A percentile compares a stretch with the other conserved stretches of the same genome.
Evolutionary conservation across 1,284 basidiomycete genomes (phyloP).

Genomic region (Heliocybe sulcata): DNA sequence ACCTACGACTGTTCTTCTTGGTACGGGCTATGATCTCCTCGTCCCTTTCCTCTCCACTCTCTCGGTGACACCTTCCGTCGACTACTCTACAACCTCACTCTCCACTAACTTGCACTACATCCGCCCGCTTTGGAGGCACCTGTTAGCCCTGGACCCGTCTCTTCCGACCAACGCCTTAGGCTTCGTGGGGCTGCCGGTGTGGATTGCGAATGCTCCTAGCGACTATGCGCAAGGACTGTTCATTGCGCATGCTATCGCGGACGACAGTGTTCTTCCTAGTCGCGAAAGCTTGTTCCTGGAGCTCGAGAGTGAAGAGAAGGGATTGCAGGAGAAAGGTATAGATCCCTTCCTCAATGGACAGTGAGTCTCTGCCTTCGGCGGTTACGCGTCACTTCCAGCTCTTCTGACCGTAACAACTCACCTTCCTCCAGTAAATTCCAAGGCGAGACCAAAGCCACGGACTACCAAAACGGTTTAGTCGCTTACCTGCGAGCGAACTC

Average conservation of each 20-base stretch:
- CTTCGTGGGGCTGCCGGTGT: slow-evolving; percentile 42
- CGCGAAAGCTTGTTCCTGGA: slow-evolving; percentile 31
- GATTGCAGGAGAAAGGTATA: slow-evolving; percentile 27
- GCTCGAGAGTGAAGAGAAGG: slow-evolving; percentile 31
- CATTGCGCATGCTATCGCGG: slow-evolving; percentile 34
- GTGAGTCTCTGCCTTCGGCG: slow-evolving; percentile 32
- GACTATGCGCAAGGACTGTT: slow-evolving; percentile 44
- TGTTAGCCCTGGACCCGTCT: slow-evolving; percentile 38
- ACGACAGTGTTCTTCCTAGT: slow-evolving; percentile 31
- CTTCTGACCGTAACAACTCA: neutral
- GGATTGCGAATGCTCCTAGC: slow-evolving; percentile 40
- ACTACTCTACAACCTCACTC: slow-evolving; percentile 24
- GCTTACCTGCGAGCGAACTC: slow-evolving; percentile 21
- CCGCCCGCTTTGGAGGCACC: slow-evolving; percentile 39
- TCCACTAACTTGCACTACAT: slow-evolving; percentile 47
- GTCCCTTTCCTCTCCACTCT: slow-evolving; percentile 28
- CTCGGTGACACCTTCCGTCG: slow-evolving; percentile 3
- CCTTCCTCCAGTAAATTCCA: neutral
- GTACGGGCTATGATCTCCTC: slow-evolving; percentile 46
- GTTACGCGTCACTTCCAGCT: neutral
- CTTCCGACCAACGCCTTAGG: slow-evolving; percentile 43
- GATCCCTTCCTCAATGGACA: slow-evolving; percentile 46
- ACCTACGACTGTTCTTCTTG: slow-evolving; percentile 42
- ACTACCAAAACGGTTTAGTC: slow-evolving; percentile 42
- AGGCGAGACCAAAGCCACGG: slow-evolving; percentile 21